Base-by-base conservation (phyloP, 768 basidiomycete genomes). In the Boletus subparvulus region DNA sequence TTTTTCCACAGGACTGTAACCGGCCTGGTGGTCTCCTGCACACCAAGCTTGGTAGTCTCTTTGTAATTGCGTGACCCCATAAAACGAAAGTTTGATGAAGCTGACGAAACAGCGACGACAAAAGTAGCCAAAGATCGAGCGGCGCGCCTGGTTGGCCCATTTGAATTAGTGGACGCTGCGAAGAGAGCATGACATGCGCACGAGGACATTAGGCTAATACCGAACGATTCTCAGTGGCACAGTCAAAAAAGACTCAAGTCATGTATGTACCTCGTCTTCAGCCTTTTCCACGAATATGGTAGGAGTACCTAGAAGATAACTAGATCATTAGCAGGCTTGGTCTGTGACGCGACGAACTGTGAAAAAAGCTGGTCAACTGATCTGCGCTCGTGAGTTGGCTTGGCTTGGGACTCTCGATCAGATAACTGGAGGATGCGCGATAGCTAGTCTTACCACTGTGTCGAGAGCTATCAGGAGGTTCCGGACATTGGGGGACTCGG, bases 71-170 rank as follows among this genome's bases (percentile, higher is more conserved):
- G 80, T 76, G n/a, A 88, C 77, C 12, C 87, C 90, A 46, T 80
- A 78, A 61, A 87, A 92, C 0, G 91, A 89, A 4, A 94, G 75
- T 66, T 92, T 92, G 62, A 81, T 66, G 70, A 87, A 92, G 62
- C 81, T 86, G 47, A 90, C 78, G 58, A 80, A 86, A 66, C 88
- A 91, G 40, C 92, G 80, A 46, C 91, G 86, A 61, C 82, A 85
- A 65, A 92, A 93, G 63, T 84, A 90, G 3, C 90, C 92, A 68
- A 92, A 89, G 21, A 90, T 72, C 3, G 92, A 93, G 19, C 88
- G 84, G 28, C 88, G 84, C 50, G 77, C 78, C 91, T 92, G 51
- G 35, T 36, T 37, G 45, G 48, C 43, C 21, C 41, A 47, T 30
- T 39, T 35, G 41, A 39, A 35, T 55, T 12, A 54, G 40, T 30